Evolutionary conservation across 2,329 filamentous ascomycete genomes (phyloP), one percentile per base, ranked within the genome.

Genomic region (Sodiomyces alkalinus): DNA sequence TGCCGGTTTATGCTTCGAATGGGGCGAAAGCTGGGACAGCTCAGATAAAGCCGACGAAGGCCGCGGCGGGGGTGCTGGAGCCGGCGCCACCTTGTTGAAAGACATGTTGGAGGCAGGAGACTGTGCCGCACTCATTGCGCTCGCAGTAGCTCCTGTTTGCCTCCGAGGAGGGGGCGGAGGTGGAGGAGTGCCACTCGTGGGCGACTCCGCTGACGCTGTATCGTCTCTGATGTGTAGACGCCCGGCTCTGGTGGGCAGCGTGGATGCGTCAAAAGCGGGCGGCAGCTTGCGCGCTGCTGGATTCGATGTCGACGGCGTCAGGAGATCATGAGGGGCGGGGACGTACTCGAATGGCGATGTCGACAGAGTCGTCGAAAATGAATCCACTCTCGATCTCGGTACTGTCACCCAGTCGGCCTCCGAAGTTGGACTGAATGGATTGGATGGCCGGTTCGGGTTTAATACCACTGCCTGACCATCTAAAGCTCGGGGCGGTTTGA

Each of bases 331-430:
- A 3, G 67, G 64, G 28, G 65, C 52, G 33, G 58, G 62, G 32
- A 72, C 57, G 32, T 72, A 63, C 38, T 73, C 68, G 37, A 68
- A 73, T 2, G 64, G 66, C 13, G 65, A 73, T 30, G 60, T 69
- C 7, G 68, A 72, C 34, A 73, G 60, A 43, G 62, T 70, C 3
- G 19, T 21, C 14, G 64, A 68, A 35, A 60, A 58, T 0, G 65
- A 57, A 1, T 64, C 67, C 17, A 66, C 48, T 20, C 64, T 60
- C 11, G 67, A 55, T 18, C 68, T 56, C 14, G 70, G 63, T 5
- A 77, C 59, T 4, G 64, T 65, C 22, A 92, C 72, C 90, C 90
- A 96, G 43, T 94, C 86, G 7, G 77, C 70, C 48, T 92, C 81
- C 18, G 76, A 64, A 2, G 68, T 74, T 1, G 67, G 60, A 2